Evolutionary conservation across 148 eudicot genomes (phyloP).

Genomic region (Hydrangea macrophylla): DNA sequence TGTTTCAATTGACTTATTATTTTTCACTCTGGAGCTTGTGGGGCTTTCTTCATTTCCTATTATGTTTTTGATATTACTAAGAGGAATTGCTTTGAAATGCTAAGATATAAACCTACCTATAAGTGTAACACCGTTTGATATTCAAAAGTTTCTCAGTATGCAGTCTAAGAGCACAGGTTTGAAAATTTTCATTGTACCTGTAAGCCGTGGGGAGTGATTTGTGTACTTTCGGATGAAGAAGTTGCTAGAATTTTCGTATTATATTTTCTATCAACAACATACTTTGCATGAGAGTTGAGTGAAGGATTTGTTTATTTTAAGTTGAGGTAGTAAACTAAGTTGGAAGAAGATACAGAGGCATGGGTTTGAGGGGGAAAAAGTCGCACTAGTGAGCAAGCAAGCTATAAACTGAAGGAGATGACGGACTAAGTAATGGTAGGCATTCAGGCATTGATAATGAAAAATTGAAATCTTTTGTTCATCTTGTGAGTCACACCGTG

Average conservation of each 20-base stretch:
- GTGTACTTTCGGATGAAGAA: neutral
- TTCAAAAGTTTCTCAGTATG: neutral
- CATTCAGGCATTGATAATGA: conserved; percentile 2
- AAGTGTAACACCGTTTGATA: neutral
- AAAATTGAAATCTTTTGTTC: neutral
- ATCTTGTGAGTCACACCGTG: neutral
- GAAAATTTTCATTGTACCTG: neutral
- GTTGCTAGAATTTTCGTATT: neutral
- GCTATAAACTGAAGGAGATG: neutral
- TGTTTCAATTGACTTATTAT: neutral
- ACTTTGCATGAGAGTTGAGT: too few species aligned
- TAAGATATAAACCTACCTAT: neutral
- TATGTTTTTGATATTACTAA: neutral
- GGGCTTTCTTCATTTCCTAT: neutral
- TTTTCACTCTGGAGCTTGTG: neutral
- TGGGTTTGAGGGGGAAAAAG: too few species aligned
- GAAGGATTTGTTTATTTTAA: too few species aligned
- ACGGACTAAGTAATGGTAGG: neutral
- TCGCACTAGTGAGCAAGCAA: neutral
- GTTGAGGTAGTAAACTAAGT: too few species aligned
- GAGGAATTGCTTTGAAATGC: neutral
- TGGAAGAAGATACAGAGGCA: neutral
- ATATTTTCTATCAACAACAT: neutral
- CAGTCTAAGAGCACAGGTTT: neutral
- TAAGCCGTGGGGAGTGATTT: neutral